Percentiles rank a stretch among this genome's conserved stretches.
Evolutionary conservation across 495 filamentous ascomycete genomes (phyloP).

Genomic region (Xylaria longipes): DNA sequence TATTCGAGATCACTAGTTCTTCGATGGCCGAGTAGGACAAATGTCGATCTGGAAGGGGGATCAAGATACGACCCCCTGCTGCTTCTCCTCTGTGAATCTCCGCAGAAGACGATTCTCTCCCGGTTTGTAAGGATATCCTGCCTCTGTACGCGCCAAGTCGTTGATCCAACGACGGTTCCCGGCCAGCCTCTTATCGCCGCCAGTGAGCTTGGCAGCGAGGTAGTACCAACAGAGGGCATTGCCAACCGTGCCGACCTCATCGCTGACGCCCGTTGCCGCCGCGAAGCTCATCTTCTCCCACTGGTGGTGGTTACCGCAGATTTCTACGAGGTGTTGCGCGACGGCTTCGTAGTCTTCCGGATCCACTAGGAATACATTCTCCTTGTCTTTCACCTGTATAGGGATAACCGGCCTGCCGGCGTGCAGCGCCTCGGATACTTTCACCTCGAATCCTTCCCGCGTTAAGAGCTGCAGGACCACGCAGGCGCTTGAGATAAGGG

Average conservation of each 20-base stretch:
- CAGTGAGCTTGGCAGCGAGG: constrained; percentile 67
- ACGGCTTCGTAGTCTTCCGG: constrained; percentile 76
- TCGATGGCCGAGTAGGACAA: not conserved
- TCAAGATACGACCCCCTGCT: not conserved
- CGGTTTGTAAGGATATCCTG: constrained; percentile 62
- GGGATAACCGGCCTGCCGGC: constrained; percentile 86
- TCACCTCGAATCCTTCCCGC: constrained; percentile 88
- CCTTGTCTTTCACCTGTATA: constrained; percentile 74
- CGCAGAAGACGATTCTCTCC: constrained; percentile 67
- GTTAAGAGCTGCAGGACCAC: constrained; percentile 82
- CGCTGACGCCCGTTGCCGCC: constrained; percentile 70
- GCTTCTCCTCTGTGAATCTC: constrained; percentile 48
- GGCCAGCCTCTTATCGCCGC: constrained; percentile 47
- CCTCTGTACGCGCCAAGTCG: constrained; percentile 76
- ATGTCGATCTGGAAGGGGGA: not conserved
- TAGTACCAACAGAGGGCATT: constrained; percentile 82
- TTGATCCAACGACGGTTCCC: constrained; percentile 72
- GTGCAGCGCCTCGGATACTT: constrained; percentile 86
- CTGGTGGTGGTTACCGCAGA: constrained; percentile 70
- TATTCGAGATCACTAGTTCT: not conserved
- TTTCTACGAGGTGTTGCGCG: constrained; percentile 69
- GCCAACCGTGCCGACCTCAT: constrained; percentile 85
- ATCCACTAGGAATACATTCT: constrained; percentile 80
- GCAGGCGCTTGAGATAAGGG: constrained; percentile 74
- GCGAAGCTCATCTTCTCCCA: constrained; percentile 72